Evolutionary conservation across 164 flowering plant genomes (phyloP), one percentile per base, ranked within the genome.

Genomic region (Tinospora cordifolia): DNA sequence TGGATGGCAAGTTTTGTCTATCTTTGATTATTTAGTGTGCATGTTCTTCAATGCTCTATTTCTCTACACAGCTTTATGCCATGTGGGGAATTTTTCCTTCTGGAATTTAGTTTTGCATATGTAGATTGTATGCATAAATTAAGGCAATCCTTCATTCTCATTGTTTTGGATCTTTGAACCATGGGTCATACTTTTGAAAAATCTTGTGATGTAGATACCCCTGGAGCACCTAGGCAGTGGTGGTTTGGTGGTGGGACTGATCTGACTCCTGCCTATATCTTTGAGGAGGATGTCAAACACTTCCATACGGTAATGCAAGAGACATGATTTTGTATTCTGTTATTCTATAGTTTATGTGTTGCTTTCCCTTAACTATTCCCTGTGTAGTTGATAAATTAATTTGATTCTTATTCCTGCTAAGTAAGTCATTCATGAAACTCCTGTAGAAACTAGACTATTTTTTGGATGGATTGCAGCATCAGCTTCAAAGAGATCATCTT

Each of bases 211-310:
- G 76, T 83, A 94, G 99, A 92, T 87, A 79, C 84, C 74, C 87
- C 94, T 62, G 99, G 99, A 75, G 98, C 98, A 75, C 99, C 99
- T 21, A 81, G 90, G 72, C 89, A 88, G 57, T 94, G 99, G 99
- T 94, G 99, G 98, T 94, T 94, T 85, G 99, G 99, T 66, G 98
- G 99, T 41, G 98, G 99, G 60, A 94, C 99, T 49, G 99, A 92
- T 82, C 83, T 94, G 71, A 94, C 98, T 63, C 98, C 97, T 76
- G 82, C 99, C 59, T 92, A 94, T 79, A 83, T 94, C 59, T 88
- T 88, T 81, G 96, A 89, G 76, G 98, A 94, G 72, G 99, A 94
- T 83, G 99, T 94, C 66, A 92, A 83, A 77, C 99, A 92, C 77
- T 94, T 94, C 76, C 99, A 94, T 69, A 76, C 79, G 84, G 97